Conservation (phyloP, 192 early-diverging fungal species). For the Coemansia sp. region DNA sequence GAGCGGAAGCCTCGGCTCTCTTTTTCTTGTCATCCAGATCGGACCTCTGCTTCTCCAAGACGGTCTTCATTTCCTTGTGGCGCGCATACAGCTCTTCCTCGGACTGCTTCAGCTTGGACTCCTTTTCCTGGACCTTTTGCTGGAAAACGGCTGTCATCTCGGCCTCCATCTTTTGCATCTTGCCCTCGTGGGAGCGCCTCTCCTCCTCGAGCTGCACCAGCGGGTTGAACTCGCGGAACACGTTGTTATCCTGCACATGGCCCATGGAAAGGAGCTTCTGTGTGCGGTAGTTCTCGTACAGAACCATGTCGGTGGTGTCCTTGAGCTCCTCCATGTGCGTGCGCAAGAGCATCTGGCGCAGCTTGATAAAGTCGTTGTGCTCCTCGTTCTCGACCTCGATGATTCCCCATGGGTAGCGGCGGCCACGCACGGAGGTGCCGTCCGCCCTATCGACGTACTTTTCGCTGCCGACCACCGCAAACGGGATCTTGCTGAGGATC, state of each 20-base stretch:
- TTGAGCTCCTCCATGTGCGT: slow-evolving; percentile 98
- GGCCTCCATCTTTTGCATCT: slow-evolving; percentile 96
- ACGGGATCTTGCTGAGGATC: slow-evolving; percentile 92
- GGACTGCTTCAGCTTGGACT: slow-evolving; percentile 94
- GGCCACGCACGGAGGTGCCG: slow-evolving; percentile 84
- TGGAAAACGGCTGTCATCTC: slow-evolving; percentile 99
- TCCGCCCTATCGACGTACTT: slow-evolving; percentile 77
- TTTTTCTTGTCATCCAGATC: slow-evolving; percentile 97
- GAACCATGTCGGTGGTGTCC: slow-evolving; percentile 85
- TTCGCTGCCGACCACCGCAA: slow-evolving; percentile 92
- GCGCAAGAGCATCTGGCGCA: slow-evolving; percentile 88
- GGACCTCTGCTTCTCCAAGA: slow-evolving; percentile 87
- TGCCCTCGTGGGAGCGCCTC: slow-evolving; percentile 85
- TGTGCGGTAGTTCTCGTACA: slow-evolving; percentile 96
- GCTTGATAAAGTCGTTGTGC: slow-evolving; percentile 95
- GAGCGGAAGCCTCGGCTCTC: slow-evolving; percentile 64
- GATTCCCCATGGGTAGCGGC: slow-evolving; percentile 90
- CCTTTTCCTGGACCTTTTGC: slow-evolving; percentile 98
- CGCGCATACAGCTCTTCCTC: slow-evolving; percentile 96
- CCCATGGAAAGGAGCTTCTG: slow-evolving; percentile 88
- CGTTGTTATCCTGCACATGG: slow-evolving; percentile 75
- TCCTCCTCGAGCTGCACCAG: slow-evolving; percentile 88
- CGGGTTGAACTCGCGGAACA: slow-evolving; percentile 80
- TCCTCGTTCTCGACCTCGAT: slow-evolving; percentile 97
- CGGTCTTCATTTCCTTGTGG: slow-evolving; percentile 98